Percentiles rank a stretch among this genome's conserved stretches.
phyloP scores from a whole-genome alignment of 2,329 filamentous ascomycete species.

The Camptophora hylomeconis region DNA sequence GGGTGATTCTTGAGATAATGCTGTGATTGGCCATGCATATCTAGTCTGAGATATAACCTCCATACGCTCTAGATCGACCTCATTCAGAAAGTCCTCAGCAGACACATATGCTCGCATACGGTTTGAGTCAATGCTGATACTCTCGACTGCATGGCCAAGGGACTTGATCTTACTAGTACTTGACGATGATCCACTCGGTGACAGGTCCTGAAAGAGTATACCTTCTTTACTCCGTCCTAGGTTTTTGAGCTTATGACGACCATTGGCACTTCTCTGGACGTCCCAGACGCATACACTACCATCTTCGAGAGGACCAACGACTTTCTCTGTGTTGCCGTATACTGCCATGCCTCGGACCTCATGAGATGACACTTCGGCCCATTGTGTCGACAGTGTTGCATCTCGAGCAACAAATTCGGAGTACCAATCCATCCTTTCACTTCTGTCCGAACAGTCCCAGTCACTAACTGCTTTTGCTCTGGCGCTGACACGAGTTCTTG shows the following conservation, averaged over 20 bases:
- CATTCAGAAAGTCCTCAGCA: constrained; percentile 61
- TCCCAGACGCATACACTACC: constrained; percentile 85
- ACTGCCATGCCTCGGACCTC: constrained; percentile 21
- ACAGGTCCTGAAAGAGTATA: constrained; percentile 42
- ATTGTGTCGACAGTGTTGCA: constrained; percentile 59
- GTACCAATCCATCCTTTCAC: constrained; percentile 70
- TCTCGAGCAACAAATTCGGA: constrained; percentile 76
- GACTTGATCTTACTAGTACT: constrained; percentile 13
- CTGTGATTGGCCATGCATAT: constrained; percentile 73
- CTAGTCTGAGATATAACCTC: constrained; percentile 54
- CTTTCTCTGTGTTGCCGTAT: constrained; percentile 26
- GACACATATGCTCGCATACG: constrained; percentile 64
- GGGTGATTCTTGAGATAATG: constrained; percentile 56
- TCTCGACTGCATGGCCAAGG: constrained; percentile 53
- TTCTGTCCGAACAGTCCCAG: constrained; percentile 68
- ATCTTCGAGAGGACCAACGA: constrained; percentile 58
- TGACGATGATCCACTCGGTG: constrained; percentile 29
- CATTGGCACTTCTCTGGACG: constrained; percentile 40
- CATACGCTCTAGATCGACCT: constrained; percentile 67
- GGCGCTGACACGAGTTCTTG: constrained; percentile 24
- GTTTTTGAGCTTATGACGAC: constrained; percentile 46
- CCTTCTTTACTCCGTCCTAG: constrained; percentile 52
- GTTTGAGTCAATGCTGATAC: constrained; percentile 63
- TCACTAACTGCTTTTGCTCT: constrained; percentile 53
- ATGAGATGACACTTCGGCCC: constrained; percentile 53